phyloP scores from a whole-genome alignment of 83 land plant genomes.

The Picea abies region DNA sequence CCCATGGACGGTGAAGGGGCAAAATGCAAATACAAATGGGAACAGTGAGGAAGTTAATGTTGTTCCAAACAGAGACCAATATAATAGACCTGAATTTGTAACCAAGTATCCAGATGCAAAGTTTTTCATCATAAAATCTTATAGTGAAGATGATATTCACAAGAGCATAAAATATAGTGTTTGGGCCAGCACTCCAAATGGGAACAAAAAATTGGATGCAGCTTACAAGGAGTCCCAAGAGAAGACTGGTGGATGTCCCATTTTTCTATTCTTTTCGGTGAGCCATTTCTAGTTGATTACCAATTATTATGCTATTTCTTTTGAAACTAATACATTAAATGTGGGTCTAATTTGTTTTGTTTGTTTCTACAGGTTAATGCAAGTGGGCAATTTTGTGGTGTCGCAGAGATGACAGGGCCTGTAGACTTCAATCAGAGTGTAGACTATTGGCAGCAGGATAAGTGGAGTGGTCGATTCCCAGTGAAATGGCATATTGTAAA shows the following conservation, averaged over 20 bases:
- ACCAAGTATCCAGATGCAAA: constrained; percentile 43
- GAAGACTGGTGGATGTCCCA: constrained; percentile 54
- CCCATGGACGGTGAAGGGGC: constrained; percentile 41
- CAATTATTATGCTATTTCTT: neutral
- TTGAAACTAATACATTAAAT: neutral
- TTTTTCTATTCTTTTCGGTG: constrained; percentile 90
- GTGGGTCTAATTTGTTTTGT: neutral
- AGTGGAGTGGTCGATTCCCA: constrained; percentile 90
- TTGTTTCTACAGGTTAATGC: constrained; percentile 74
- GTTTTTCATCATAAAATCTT: too few species aligned
- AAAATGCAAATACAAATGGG: constrained; percentile 27
- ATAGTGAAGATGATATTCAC: constrained; percentile 91
- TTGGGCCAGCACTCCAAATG: constrained; percentile 92
- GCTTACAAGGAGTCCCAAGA: constrained; percentile 67
- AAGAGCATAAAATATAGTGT: constrained; percentile 96
- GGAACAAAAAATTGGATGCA: constrained; percentile 75
- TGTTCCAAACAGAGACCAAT: constrained; percentile 43
- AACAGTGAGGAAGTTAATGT: constrained; percentile 14
- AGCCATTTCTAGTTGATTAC: constrained; percentile 1
- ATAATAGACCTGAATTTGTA: constrained; percentile 51
- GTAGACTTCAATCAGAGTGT: constrained; percentile 86
- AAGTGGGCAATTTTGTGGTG: constrained; percentile 91
- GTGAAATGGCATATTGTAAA: constrained; percentile 91
- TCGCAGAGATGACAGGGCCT: constrained; percentile 90
- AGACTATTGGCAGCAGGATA: constrained; percentile 92